These are phyloP conservation scores for Wickerhamomyces sp. DNA, from an alignment of 1,139 yeast species.

Conservation along the genomic window DNA sequence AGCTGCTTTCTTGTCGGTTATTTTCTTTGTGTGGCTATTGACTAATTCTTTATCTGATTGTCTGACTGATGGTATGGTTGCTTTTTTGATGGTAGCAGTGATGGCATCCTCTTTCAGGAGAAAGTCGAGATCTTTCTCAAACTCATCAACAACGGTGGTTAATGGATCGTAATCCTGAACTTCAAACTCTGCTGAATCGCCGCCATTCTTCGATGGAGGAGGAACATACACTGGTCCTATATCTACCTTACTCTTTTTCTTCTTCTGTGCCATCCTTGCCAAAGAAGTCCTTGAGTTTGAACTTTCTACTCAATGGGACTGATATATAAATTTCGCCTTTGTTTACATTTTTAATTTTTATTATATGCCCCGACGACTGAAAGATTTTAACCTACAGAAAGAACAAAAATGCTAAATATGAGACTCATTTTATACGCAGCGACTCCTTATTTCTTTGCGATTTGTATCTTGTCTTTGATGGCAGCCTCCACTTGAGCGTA, in stretches of 20 bases:
- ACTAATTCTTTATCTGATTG: not conserved
- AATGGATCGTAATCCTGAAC: constrained; percentile 13
- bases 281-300: too few species aligned
- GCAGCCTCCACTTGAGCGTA: constrained; percentile 66
- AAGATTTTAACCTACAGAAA: not conserved
- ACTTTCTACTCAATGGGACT: too few species aligned
- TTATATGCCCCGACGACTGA: not conserved
- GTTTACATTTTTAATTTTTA: too few species aligned
- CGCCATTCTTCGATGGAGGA: constrained; percentile 4
- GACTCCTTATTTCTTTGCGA: not conserved
- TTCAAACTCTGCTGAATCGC: not conserved
- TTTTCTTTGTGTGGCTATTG: not conserved
- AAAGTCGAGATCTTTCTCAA: constrained; percentile 17
- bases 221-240: constrained; percentile 1
- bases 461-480: constrained; percentile 35
- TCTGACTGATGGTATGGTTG: not conserved
- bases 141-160: constrained; percentile 13
- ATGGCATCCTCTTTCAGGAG: constrained; percentile 4
- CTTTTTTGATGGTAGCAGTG: not conserved
- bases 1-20: not conserved
- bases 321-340: too few species aligned
- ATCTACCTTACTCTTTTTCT: constrained; percentile 2
- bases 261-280: not conserved
- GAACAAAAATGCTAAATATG: not conserved
- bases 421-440: not conserved